Conservation (phyloP, 768 basidiomycete genomes). For the Boletus patriciae region DNA sequence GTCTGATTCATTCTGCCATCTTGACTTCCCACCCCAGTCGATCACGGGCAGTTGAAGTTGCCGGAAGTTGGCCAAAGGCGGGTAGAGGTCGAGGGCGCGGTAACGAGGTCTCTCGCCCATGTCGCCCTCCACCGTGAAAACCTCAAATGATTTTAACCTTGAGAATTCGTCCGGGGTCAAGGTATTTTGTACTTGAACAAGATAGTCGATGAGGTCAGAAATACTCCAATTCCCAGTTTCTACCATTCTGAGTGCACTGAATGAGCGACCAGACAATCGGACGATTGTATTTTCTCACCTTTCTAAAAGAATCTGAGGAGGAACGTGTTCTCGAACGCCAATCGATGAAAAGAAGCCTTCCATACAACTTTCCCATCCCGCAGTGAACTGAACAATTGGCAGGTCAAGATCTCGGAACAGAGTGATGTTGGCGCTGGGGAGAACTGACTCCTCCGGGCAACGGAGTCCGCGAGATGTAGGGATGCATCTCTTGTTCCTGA, state of each 20-base stretch:
- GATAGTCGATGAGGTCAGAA: conserved; percentile 4
- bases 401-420: not conserved
- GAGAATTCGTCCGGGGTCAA: not conserved
- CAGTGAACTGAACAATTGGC: not conserved
- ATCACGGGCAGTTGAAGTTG: conserved; percentile 73
- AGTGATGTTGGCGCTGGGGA: not conserved
- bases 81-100: conserved; percentile 74
- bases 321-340: not conserved
- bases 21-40: conserved; percentile 71
- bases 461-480: not conserved
- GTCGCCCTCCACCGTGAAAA: conserved; percentile 55
- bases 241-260: conserved; percentile 1
- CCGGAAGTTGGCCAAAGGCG: conserved; percentile 69
- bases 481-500: not conserved
- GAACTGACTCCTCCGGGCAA: conserved; percentile 35
- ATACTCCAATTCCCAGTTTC: conserved; percentile 2
- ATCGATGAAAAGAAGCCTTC: not conserved
- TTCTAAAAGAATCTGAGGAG: not conserved
- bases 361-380: not conserved
- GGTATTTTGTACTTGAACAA: not conserved
- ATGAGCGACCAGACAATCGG: not conserved
- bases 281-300: not conserved
- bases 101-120: not conserved
- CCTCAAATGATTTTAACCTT: not conserved
- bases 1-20: conserved; percentile 49